A percentile compares a stretch with the other conserved stretches of the same genome.
phyloP scores from a whole-genome alignment of 2,329 filamentous ascomycete genomes.

The Neodidymelliopsis sp. region DNA sequence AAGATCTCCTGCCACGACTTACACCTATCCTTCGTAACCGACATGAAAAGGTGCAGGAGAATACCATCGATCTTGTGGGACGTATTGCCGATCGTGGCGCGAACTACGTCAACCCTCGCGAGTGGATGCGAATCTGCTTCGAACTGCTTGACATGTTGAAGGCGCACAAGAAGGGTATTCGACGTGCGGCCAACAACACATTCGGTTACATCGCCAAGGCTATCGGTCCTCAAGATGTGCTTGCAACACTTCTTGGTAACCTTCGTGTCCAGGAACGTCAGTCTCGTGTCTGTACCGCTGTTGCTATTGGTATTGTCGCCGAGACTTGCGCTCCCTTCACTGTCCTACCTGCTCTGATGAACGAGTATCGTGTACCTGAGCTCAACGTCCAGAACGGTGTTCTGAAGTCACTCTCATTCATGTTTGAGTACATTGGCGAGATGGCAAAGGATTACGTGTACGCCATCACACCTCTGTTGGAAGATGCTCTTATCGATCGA shows the following conservation, averaged over 20 bases:
- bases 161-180: constrained; percentile 99
- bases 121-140: constrained; percentile 99
- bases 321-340: constrained; percentile 99
- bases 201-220: constrained; percentile 99
- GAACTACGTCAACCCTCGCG: constrained; percentile 93
- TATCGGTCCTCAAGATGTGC: constrained; percentile 95
- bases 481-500: constrained; percentile 95
- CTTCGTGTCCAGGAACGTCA: constrained; percentile 96
- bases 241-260: constrained; percentile 96
- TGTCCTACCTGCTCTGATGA: constrained; percentile 98
- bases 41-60: constrained; percentile 99
- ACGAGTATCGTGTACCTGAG: constrained; percentile 97
- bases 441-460: constrained; percentile 99
- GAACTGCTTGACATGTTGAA: constrained; percentile 99
- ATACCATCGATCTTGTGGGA: constrained; percentile 96
- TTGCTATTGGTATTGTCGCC: constrained; percentile 97
- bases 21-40: constrained; percentile 98
- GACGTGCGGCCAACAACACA: constrained; percentile 97
- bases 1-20: constrained; percentile 90
- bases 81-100: constrained; percentile 97
- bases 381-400: constrained; percentile 99
- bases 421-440: constrained; percentile 99
- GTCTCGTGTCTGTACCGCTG: constrained; percentile 96
- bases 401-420: constrained; percentile 93
- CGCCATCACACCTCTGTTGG: constrained; percentile 91